These are phyloP conservation scores for Yamadazyma friedrichii DNA, from an alignment of 1,139 yeast species.

Conservation along the genomic window DNA sequence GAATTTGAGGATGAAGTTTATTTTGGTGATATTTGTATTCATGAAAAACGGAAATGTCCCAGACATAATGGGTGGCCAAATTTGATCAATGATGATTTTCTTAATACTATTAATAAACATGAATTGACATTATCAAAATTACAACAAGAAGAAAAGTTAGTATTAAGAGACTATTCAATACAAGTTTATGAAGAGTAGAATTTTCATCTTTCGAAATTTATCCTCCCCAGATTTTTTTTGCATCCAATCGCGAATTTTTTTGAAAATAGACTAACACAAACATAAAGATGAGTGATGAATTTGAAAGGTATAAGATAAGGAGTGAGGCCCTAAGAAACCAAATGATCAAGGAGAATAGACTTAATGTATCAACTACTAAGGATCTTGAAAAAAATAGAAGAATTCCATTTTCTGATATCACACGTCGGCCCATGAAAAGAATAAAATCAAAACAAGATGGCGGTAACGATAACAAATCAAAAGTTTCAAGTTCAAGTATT, in stretches of 20 bases:
- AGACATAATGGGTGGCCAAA: conserved; percentile 69
- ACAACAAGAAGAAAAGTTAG: conserved; percentile 9
- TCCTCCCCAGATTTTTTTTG: neutral
- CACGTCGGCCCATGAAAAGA: conserved; percentile 3
- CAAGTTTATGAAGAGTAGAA: conserved; percentile 13
- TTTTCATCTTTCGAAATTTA: neutral
- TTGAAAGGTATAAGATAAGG: conserved; percentile 17
- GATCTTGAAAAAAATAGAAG: neutral
- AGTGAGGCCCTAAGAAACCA: conserved; percentile 17
- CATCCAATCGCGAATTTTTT: neutral
- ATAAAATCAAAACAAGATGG: neutral
- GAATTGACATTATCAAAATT: conserved; percentile 9
- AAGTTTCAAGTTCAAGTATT: conserved; percentile 3
- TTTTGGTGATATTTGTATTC: conserved; percentile 44
- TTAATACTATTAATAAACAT: conserved; percentile 29
- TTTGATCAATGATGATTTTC: conserved; percentile 47
- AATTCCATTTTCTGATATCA: conserved; percentile 3
- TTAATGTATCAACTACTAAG: neutral
- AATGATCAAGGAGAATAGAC: conserved; percentile 11
- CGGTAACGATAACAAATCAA: neutral
- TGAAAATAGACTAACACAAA: neutral
- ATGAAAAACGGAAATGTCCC: conserved; percentile 65
- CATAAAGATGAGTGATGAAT: conserved; percentile 16
- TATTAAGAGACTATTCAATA: conserved; percentile 15
- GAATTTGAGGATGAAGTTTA: conserved; percentile 17